Percentiles rank a stretch among this genome's conserved stretches.
Evolutionary conservation across 768 basidiomycete genomes (phyloP).

Genomic region (Russula sp.): DNA sequence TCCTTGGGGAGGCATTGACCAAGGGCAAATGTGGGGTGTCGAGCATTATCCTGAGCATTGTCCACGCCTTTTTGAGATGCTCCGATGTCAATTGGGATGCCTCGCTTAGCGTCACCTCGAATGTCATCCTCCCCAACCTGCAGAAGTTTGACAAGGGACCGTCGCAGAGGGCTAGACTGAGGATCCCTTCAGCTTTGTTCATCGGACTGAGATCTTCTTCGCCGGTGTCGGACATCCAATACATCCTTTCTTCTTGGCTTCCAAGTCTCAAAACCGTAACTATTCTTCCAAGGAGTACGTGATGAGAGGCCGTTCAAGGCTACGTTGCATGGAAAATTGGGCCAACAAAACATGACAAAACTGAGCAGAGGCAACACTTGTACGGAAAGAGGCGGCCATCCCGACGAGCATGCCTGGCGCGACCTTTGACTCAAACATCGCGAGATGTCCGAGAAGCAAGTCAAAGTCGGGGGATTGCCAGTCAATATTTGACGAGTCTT

Average conservation of each 20-base stretch:
- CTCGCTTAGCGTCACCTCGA: background rate
- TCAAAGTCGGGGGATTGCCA: background rate
- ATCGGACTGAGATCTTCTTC: background rate
- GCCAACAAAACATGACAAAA: background rate
- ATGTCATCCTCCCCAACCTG: background rate
- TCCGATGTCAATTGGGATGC: background rate
- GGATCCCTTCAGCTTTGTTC: background rate
- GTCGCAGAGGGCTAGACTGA: background rate
- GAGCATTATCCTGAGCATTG: background rate
- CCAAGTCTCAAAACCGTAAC: background rate
- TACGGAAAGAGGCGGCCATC: background rate
- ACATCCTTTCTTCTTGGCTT: background rate
- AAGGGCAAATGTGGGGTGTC: background rate
- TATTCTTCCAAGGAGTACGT: background rate
- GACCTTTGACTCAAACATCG: background rate
- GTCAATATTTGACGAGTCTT: background rate
- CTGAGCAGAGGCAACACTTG: background rate
- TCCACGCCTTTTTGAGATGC: background rate
- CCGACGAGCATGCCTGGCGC: background rate
- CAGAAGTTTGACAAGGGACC: conserved; percentile 4
- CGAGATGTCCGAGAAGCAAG: background rate
- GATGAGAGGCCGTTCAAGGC: background rate
- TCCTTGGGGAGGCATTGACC: background rate
- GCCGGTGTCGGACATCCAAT: background rate
- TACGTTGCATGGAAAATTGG: background rate